Base-by-base conservation (phyloP, 73 alveolate species). In the Paramecium tetraurelia region DNA sequence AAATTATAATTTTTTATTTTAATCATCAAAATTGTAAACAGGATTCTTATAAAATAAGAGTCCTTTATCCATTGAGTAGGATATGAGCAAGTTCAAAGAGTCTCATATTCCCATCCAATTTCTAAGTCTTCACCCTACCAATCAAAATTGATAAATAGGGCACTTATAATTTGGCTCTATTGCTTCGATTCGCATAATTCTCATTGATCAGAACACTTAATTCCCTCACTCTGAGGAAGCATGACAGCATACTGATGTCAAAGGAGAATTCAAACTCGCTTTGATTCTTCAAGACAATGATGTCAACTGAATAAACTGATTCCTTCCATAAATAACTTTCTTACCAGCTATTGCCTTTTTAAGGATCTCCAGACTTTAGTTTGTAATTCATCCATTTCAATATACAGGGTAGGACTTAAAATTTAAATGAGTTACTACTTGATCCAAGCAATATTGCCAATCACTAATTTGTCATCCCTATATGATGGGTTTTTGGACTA, bases 41-140 rank as follows among this genome's bases (percentile, higher is more conserved):
- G 12, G 84, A 63, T 33, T 75, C 87, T 75, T 75, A 41, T 75
- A 75, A 75, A 75, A 75, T 75, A 38, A 75, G 59, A 75, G 87
- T 75, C 59, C 14, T 75, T 75, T 75, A n/a, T 29, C 87, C 59
- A 41, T 75, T 75, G 58, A 75, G 11, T 75, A 75, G 87, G 46
- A 75, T 75, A 38, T 75, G 38, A 38, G 46, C 40, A 29, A 75
- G 59, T 75, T 75, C 87, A 75, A 38, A 75, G 38, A 75, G 59
- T 75, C 87, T 75, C 87, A 75, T 75, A 24, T 75, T 38, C 46
- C 38, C 35, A 41, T 75, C 87, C 57, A 75, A 38, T 75, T 75
- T 75, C 46, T 75, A 38, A 29, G 87, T 75, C 40, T 41, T 75
- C 16, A 75, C 59, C 16, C 87, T 75, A 9, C 87, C 87, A 16